These are phyloP conservation scores for Cryptococcus sp. DNA, from an alignment of 1,284 basidiomycete genomes.

Conservation along the genomic window DNA sequence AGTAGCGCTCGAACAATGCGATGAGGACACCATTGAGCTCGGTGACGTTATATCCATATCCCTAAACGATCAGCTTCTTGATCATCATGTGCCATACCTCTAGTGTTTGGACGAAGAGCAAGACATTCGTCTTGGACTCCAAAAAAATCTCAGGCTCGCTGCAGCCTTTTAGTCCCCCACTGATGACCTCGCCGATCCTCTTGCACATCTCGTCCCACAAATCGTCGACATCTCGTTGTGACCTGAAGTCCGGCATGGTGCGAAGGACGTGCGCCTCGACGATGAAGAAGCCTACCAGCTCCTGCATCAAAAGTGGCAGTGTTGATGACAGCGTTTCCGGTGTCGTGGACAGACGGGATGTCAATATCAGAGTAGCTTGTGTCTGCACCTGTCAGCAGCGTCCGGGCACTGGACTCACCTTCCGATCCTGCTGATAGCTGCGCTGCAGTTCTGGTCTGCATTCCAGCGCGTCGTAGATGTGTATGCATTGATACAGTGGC, in stretches of 20 bases:
- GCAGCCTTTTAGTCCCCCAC: constrained; percentile 67
- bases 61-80: constrained; percentile 50
- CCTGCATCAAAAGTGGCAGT: constrained; percentile 65
- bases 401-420: constrained; percentile 53
- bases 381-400: constrained; percentile 54
- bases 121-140: constrained; percentile 74
- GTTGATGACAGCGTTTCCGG: constrained; percentile 51
- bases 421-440: constrained; percentile 92
- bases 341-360: constrained; percentile 52
- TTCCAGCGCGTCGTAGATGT: constrained; percentile 90
- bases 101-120: constrained; percentile 86
- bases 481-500: constrained; percentile 93
- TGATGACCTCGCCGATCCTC: constrained; percentile 71
- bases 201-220: constrained; percentile 88
- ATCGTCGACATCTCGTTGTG: constrained; percentile 86
- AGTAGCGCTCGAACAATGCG: constrained; percentile 86
- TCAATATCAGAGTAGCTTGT: constrained; percentile 93
- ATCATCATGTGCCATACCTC: constrained; percentile 58
- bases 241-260: constrained; percentile 76
- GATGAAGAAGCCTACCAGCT: constrained; percentile 98
- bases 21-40: constrained; percentile 81
- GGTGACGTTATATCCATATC: constrained; percentile 77
- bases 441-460: constrained; percentile 81
- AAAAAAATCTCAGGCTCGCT: constrained; percentile 79
- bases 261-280: constrained; percentile 90